Conservation (phyloP, 345 rosid genomes). For the Turnera subulata region DNA sequence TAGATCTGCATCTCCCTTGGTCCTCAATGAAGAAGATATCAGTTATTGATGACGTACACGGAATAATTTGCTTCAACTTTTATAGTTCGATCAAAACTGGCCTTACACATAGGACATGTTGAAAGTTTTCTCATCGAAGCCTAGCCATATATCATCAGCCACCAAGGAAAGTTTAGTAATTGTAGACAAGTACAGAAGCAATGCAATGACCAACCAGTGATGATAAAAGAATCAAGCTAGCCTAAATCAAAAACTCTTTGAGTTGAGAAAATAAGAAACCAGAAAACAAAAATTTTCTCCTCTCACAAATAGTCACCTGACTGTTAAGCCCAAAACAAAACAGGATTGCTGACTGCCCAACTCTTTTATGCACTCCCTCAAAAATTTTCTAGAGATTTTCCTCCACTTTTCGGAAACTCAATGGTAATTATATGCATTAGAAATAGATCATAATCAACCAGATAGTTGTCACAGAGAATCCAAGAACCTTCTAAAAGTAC, state of each 20-base stretch:
- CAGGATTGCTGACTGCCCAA: too few relatives aligned
- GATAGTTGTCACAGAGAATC: neutral
- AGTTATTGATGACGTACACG: conserved; percentile 40
- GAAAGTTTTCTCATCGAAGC: conserved; percentile 51
- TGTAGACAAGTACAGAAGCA: too few relatives aligned
- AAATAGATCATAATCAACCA: neutral
- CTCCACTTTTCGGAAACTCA: neutral
- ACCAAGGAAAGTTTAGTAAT: neutral
- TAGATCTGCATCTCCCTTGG: conserved; percentile 36
- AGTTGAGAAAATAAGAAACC: neutral
- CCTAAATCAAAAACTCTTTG: neutral
- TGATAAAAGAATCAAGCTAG: neutral
- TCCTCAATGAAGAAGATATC: conserved; percentile 39
- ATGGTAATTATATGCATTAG: neutral
- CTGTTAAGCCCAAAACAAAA: neutral
- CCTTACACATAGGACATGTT: conserved; percentile 89
- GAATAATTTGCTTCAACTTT: conserved; percentile 83
- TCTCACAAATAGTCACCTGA: neutral
- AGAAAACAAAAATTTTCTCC: neutral
- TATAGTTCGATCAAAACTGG: conserved; percentile 56
- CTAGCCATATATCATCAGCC: conserved; percentile 31
- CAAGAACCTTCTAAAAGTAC: neutral
- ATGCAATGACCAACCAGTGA: neutral
- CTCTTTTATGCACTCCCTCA: too few relatives aligned
- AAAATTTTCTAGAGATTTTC: neutral